Evolutionary conservation across 371 early-diverging fungal species (phyloP), one percentile per base, ranked within the genome.

Genomic region (Umbelopsis sp.): DNA sequence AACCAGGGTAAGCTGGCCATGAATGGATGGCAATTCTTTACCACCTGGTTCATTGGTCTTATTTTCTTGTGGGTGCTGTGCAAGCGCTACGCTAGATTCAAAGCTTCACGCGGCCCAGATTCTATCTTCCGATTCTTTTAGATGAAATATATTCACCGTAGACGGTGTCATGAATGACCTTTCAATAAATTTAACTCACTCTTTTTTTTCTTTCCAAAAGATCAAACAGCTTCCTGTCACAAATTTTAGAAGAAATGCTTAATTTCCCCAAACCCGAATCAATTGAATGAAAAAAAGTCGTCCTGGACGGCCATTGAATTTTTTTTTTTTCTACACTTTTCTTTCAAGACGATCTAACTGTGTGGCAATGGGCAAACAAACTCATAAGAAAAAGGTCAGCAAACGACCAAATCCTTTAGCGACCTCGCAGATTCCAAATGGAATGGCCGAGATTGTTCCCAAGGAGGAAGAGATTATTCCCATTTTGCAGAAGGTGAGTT

Each of bases 401-500:
- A 73, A 73, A 69, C 65, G 72, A 20, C 38, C 63, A 4, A 77
- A 80, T 63, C 73, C 80, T 20, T 51, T 80, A 37, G 76, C 74
- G 67, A 73, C 22, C 71, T 69, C 8, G 65, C 44, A 44, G 68
- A 52, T 75, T 41, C 72, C 69, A 22, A 67, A 76, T 68, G 77
- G 76, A 12, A 46, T 72, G 44, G 22, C 41, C 24, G 75, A 76
- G 29, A 72, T 74, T 25, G 74, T 69, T 37, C 67, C 75, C 44
- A 72, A 78, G 57, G 72, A 76, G 22, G 82, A 83, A 45, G 75
- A 81, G 63, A 79, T 85, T 20, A 57, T 87, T 63, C 89, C 89
- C 64, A 79, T 89, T 57, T 75, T 89, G 63, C 73, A 79, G 66
- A 89, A 89, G 85, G 89, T 88, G 79, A 53, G 16, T 12, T 29